These are phyloP conservation scores for Senna siamea DNA, from an alignment of 306 rosid genomes.

Conservation along the genomic window DNA sequence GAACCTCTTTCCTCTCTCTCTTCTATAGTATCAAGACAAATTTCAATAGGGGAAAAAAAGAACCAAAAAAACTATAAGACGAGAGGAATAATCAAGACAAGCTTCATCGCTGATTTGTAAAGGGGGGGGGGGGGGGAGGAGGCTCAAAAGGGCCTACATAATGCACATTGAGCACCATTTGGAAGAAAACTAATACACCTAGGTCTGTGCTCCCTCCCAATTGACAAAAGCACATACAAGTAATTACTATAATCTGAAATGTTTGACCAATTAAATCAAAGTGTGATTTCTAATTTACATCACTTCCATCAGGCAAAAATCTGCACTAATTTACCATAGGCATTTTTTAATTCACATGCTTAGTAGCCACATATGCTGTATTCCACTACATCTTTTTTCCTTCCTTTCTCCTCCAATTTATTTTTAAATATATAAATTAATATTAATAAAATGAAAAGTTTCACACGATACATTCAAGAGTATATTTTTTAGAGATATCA, in stretches of 20 bases:
- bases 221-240: neutral
- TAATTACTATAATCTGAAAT: neutral
- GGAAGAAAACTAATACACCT: neutral
- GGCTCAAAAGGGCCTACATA: too few species aligned
- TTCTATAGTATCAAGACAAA: neutral
- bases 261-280: neutral
- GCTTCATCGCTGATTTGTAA: neutral
- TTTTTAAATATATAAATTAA: too few species aligned
- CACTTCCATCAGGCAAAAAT: too few species aligned
- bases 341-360: neutral
- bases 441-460: too few species aligned
- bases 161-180: neutral
- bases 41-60: neutral
- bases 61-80: neutral
- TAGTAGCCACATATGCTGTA: neutral
- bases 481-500: neutral
- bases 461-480: neutral
- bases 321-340: neutral
- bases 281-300: neutral
- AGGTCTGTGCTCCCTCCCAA: neutral
- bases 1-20: conserved; percentile 9
- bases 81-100: conserved; percentile 22
- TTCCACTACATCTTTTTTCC: too few species aligned
- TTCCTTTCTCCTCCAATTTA: neutral
- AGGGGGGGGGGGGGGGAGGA: too few species aligned